phyloP scores from a whole-genome alignment of 1,284 basidiomycete species.

The Sphaerobolus stellatus region DNA sequence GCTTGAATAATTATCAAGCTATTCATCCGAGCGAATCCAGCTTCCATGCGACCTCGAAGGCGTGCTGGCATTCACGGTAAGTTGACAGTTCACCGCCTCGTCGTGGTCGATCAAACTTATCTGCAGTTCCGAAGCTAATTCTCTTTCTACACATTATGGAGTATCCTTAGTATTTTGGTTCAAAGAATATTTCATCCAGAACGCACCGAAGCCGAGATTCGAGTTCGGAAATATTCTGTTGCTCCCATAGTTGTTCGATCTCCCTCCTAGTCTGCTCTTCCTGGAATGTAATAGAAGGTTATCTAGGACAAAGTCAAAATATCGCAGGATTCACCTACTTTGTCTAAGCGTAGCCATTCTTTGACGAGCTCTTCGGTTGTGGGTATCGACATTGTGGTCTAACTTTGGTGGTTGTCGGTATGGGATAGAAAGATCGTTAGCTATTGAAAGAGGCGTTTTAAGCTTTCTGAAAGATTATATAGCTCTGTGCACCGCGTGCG shows the following conservation, averaged over 20 bases:
- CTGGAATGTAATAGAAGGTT: conserved; percentile 30
- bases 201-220: conserved; percentile 57
- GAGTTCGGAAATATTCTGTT: conserved; percentile 47
- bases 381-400: conserved; percentile 11
- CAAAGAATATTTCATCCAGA: conserved; percentile 3
- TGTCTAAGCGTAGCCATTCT: conserved; percentile 58
- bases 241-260: conserved; percentile 50
- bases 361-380: conserved; percentile 46
- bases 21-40: conserved; percentile 85
- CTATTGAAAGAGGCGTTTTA: too few relatives aligned
- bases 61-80: conserved; percentile 43
- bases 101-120: conserved; percentile 37
- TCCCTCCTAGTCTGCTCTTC: conserved; percentile 55
- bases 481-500: too few relatives aligned
- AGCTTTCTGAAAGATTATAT: too few relatives aligned
- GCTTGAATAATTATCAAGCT: conserved; percentile 81
- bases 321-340: conserved; percentile 33
- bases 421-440: too few relatives aligned
- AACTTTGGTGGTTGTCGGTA: too few relatives aligned
- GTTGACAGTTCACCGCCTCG: background rate
- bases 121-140: conserved; percentile 85
- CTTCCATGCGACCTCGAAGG: conserved; percentile 78
- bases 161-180: background rate
- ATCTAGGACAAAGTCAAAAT: background rate
- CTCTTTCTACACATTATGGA: conserved; percentile 45